Evolutionary conservation across 2,329 filamentous ascomycete species (phyloP), one percentile per base, ranked within the genome.

Genomic region (Arthrobotrys pseudoclavata): DNA sequence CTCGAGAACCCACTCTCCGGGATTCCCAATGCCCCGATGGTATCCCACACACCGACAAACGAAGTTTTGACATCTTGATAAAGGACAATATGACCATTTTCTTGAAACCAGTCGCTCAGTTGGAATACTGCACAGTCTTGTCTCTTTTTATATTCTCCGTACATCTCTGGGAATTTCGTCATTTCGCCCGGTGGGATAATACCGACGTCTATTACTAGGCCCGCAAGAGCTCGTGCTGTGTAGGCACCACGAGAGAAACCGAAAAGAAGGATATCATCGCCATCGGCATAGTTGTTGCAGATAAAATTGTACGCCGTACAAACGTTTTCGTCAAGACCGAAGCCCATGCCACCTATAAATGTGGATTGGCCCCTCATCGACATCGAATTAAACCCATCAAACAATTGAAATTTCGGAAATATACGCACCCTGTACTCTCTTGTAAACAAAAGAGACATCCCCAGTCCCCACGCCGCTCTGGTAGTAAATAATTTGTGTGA

Each of bases 241-340:
- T 88, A 89, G 3, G 88, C 88, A 3, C 88, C 87, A 7, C 88
- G 85, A 1, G 87, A 89, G 84, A 88, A 89, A 2, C 88, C 88
- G 34, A 88, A 82, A 26, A 89, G 60, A 55, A 88, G 82, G 55
- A 89, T 88, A 77, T 89, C 86, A 76, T 89, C 88, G 4, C 87
- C 87, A 62, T 86, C 85, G 67, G 85, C 85, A 80, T 90, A 90
- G 82, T 90, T 91, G 80, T 87, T 86, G 70, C 88, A 89, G 1
- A 31, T 26, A 10, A 53, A 20, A n/a, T 18, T 26, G 9, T 2
- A 9, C 13, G 13, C 24, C 7, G 62, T 55, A 15, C 40, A 72
- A 75, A 66, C 47, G 12, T 52, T 50, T 47, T 82, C 78, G 1
- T 80, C 79, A 18, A 81, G 80, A 20, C 82, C 81, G 31, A 80